Conservation (phyloP, 1,284 basidiomycete species). For the Marasmius fiardii region DNA sequence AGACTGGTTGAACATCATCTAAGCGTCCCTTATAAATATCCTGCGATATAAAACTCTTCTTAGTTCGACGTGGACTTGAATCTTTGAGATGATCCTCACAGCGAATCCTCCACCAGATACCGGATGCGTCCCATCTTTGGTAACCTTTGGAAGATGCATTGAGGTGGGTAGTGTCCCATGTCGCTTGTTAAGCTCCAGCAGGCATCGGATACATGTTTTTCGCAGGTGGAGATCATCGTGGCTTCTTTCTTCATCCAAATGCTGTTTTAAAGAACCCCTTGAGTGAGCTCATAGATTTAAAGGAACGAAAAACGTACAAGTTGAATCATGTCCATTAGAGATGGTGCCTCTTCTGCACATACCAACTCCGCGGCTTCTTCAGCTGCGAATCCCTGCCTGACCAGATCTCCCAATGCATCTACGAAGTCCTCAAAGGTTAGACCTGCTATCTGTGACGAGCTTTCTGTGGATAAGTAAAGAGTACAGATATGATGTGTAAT, state of each 20-base stretch:
- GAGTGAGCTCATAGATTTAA: background rate
- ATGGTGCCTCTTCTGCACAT: background rate
- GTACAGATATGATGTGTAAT: background rate
- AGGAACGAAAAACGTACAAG: background rate
- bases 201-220: conserved; percentile 1
- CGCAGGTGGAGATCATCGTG: background rate
- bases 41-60: background rate
- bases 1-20: background rate
- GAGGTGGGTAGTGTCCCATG: background rate
- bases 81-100: background rate
- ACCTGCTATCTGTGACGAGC: background rate
- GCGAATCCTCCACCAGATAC: conserved; percentile 9
- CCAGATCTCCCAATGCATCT: background rate
- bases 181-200: background rate
- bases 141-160: background rate
- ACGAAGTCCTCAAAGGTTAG: background rate
- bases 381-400: background rate
- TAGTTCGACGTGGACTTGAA: background rate
- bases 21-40: conserved; percentile 9
- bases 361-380: background rate
- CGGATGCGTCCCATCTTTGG: conserved; percentile 2
- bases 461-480: background rate
- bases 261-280: background rate
- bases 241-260: background rate
- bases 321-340: background rate